Conservation (phyloP, 371 early-diverging fungal genomes). For the Mucor indicus region DNA sequence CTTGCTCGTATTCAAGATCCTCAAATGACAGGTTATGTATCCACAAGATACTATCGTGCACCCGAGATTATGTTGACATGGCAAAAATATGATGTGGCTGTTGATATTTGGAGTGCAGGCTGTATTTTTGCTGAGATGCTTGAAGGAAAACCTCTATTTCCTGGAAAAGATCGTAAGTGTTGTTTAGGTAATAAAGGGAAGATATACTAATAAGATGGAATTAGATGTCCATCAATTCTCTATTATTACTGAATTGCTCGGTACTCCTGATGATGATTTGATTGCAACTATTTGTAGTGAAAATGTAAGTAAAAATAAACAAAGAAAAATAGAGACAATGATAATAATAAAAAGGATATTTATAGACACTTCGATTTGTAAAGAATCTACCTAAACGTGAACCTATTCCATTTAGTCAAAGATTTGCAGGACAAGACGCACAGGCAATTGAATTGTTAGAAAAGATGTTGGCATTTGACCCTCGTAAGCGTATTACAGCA, state of each 20-base stretch:
- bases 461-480: constrained; percentile 92
- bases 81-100: constrained; percentile 68
- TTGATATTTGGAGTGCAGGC: constrained; percentile 84
- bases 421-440: constrained; percentile 44
- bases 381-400: constrained; percentile 81
- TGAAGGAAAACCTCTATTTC: constrained; percentile 82
- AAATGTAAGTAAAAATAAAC: constrained; percentile 54
- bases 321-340: neutral
- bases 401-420: constrained; percentile 75
- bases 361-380: constrained; percentile 86
- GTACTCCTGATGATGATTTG: constrained; percentile 91
- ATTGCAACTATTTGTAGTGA: constrained; percentile 91
- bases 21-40: constrained; percentile 95
- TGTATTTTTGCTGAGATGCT: constrained; percentile 94
- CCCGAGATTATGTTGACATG: constrained; percentile 72
- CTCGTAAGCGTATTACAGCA: constrained; percentile 86
- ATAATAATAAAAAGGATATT: neutral
- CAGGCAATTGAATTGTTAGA: constrained; percentile 87
- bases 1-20: constrained; percentile 90
- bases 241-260: constrained; percentile 89
- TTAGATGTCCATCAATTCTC: constrained; percentile 90
- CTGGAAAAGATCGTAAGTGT: constrained; percentile 84
- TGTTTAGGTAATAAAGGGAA: neutral
- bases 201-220: neutral
- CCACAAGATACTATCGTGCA: constrained; percentile 92